Base-by-base conservation (phyloP, 2,329 filamentous ascomycete genomes). In the Alternaria sp. region DNA sequence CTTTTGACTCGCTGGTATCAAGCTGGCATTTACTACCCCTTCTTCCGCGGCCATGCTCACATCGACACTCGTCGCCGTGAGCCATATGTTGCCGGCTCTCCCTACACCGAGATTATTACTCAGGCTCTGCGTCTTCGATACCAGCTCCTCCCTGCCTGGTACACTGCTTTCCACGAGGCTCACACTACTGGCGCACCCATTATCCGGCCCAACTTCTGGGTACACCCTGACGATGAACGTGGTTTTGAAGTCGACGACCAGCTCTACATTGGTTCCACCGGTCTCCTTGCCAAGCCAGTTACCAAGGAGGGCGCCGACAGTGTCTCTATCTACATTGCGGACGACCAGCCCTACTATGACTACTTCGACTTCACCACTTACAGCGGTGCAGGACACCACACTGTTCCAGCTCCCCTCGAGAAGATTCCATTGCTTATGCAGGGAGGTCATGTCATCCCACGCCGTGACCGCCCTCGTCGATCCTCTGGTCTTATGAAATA, bases 1-100 rank as follows among this genome's bases (percentile, higher is more conserved):
- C 87, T 99, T 22, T 86, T 96, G 69, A 91, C 92, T 11, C 89
- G 95, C 39, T 99, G 95, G 95, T 99, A 97, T 80, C 95, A 99
- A 80, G 89, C 94, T 34, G 95, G 95, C 63, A 92, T 92, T 57
- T 99, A 96, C 84, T 98, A 98, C 78, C 95, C 95, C 7, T 99
- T 98, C 84, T 96, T 98, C 91, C 92, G 95, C 63, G 95, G 89
- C 2, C 95, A 99, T 76, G 95, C 95, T 7, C 95, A 99, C 79
- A 98, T 98, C 62, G 95, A 99, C 75, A 91, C 95, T 39, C 92
- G 95, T 46, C 91, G 95, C 26, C 91, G 95, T 53, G 95, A 99
- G 81, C 95, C 95, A 3, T 99, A 98, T 76, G 84, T 98, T 59
- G 85, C 89, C 11, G 91, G 91, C 11, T 91, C 95, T 62, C 93